A percentile compares a stretch with the other conserved stretches of the same genome.
Evolutionary conservation across 768 basidiomycete genomes (phyloP).

Genomic region (Pleurotus platypus): DNA sequence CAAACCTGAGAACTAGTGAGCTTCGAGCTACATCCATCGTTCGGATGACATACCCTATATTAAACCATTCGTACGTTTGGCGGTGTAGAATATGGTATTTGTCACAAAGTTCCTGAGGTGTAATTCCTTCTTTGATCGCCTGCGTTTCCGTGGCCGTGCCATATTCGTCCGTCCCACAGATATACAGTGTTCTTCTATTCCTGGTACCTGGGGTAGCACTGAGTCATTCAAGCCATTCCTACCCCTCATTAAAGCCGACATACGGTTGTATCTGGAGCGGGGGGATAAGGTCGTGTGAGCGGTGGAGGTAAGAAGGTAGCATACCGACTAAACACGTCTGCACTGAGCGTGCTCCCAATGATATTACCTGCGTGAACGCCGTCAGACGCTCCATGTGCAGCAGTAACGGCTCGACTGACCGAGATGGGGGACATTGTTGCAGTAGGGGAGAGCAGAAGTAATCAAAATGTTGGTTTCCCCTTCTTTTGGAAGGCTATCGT

Average conservation of each 20-base stretch:
- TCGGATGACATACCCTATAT: conserved; percentile 62
- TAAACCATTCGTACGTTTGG: conserved; percentile 97
- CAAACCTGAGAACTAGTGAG: conserved; percentile 55
- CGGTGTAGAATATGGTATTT: conserved; percentile 88
- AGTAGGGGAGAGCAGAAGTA: conserved; percentile 94
- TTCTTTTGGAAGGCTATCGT: conserved; percentile 60
- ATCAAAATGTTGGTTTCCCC: conserved; percentile 89
- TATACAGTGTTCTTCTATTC: conserved; percentile 87
- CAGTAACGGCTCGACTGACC: conserved; percentile 41
- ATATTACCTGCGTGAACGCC: conserved; percentile 59
- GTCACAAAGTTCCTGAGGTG: conserved; percentile 80
- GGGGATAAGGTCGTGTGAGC: not conserved
- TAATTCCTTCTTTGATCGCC: conserved; percentile 82
- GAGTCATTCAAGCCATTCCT: conserved; percentile 1
- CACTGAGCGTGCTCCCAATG: conserved; percentile 94
- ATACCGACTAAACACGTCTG: conserved; percentile 93
- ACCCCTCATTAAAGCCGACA: conserved; percentile 17
- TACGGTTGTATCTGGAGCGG: conserved; percentile 56
- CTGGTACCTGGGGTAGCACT: conserved; percentile 46
- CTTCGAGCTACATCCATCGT: too few relatives aligned
- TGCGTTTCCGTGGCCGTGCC: conserved; percentile 99
- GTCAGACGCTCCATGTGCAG: conserved; percentile 11
- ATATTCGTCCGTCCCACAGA: conserved; percentile 99
- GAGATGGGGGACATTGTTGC: conserved; percentile 96
- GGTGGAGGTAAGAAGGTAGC: conserved; percentile 22